Percentiles rank a stretch among this genome's conserved stretches.
Evolutionary conservation across 139 green algal genomes (phyloP).

Genomic region (Chlorella sp.): DNA sequence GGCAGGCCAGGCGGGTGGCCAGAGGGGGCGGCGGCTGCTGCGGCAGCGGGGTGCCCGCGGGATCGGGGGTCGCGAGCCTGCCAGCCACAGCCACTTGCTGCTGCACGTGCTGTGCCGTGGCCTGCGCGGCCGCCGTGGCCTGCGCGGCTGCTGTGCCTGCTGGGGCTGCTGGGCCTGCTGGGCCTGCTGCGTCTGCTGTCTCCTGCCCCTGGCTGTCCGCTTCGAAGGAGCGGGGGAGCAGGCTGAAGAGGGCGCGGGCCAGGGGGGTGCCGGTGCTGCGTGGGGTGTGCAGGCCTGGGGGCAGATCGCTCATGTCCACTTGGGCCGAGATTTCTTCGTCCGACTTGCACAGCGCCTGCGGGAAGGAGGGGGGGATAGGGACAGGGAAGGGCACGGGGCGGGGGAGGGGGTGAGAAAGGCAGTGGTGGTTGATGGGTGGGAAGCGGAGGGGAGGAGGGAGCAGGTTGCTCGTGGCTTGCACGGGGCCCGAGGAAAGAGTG

Average conservation of each 20-base stretch:
- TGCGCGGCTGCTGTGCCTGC: no score
- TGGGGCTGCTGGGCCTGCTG: no score
- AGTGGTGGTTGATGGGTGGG: neutral
- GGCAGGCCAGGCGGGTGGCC: neutral
- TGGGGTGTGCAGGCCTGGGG: neutral
- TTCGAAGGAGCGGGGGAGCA: neutral
- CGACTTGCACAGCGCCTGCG: neutral
- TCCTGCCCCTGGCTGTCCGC: no score
- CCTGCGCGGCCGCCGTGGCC: no score
- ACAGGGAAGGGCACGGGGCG: neutral
- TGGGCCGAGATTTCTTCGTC: neutral
- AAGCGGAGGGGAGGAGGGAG: neutral
- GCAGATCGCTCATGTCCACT: conserved; percentile 26
- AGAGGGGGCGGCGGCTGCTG: neutral
- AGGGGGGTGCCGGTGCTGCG: neutral
- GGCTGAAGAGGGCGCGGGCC: neutral
- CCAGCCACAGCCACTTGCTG: no score
- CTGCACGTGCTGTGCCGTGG: no score
- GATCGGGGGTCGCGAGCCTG: no score
- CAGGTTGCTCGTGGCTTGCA: no score
- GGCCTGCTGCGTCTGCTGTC: neutral
- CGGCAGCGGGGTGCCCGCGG: no score
- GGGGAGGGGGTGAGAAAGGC: neutral
- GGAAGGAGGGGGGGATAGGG: neutral
- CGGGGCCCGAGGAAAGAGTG: no score